Evolutionary conservation across 306 rosid species (phyloP), one percentile per base, ranked within the genome.

Genomic region (Pterocarpus santalinus): DNA sequence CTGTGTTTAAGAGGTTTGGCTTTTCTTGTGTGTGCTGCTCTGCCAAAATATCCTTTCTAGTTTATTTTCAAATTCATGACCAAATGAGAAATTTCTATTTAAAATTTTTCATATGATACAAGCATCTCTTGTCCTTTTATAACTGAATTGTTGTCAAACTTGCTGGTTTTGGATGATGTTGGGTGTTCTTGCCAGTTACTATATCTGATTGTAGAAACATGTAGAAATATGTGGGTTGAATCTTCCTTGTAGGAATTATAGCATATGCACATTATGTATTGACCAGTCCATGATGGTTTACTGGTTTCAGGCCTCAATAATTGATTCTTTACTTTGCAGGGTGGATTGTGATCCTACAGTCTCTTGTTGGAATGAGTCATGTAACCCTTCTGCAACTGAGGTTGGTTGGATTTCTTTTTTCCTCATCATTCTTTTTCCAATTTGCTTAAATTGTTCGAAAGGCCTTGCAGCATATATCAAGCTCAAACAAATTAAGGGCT

Each of bases 321-420:
- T 65, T 58, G 79, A 52, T 74, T 81, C 65, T 72, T 85, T 78
- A 52, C 82, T 41, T 84, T 87, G 85, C 87, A 93, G 97, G 90
- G 49, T 85, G 77, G 90, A 85, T 65, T 34, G 55, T 76, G 84
- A 82, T 78, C 82, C 77, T 67, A 72, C 35, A 5, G 76, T 60
- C 64, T 64, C 83, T 35, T 80, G 86, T 77, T 61, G 35, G 34
- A 78, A 69, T 38, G 90, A 87, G 79, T 75, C 87, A 6, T 72
- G 49, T 68, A 81, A 56, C 41, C 80, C 81, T 4, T 55, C 82
- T 69, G 68, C 70, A 73, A 67, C 74, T 14, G 70, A 88, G 98
- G 98, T 94, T 67, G 63, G 89, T 79, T 76, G 28, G 30, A 36
- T 79, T 64, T 69, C 58, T 53, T 63, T 75, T 15, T 43, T 44